Base-by-base conservation (phyloP, 495 filamentous ascomycete species). In the Articulospora tetracladia region DNA sequence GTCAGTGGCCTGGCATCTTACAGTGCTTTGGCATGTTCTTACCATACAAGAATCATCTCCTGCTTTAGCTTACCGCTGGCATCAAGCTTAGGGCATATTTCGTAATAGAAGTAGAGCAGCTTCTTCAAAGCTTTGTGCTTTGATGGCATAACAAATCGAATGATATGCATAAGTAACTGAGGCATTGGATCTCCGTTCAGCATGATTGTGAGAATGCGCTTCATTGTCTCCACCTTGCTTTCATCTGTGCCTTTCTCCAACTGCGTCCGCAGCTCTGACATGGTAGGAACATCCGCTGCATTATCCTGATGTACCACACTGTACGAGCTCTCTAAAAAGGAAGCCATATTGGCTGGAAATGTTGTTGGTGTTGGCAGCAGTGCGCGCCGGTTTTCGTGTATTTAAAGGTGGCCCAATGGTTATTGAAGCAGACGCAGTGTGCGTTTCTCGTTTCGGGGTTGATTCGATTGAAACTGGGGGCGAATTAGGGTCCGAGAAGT, bases 21-120 rank as follows among this genome's bases (percentile, higher is more conserved):
- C 39, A 44, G 39, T 44, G 3, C 11, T 15, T 36, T 32, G 20
- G 34, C 28, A 48, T 26, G 34, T 47, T 8, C 27, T 39, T 83
- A 98, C 94, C 95, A 98, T 65, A 99, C 95, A 69, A 99, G 80
- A 73, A 99, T 98, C 89, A 96, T 96, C 81, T 99, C 95, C 75
- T 98, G 94, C 82, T 96, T 96, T 55, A 98, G 77, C 80, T 97
- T 98, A 68, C 95, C 95, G 63, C 76, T 85, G 24, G 86, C 78
- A 73, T 98, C 95, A 44, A 87, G 87, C 73, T 99, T 99, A 25
- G 95, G 95, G 73, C 94, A 98, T 68, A 98, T 93, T 76, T 99
- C 95, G 74, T 97, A 96, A 78, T 97, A 99, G 74, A 98, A 93
- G 76, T 99, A 99, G 17, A 99, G 83, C 44, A 99, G 77, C 77